Evolutionary conservation across 352 stramenopile genomes (phyloP).

Genomic region (Globisporangium abappressorium): DNA sequence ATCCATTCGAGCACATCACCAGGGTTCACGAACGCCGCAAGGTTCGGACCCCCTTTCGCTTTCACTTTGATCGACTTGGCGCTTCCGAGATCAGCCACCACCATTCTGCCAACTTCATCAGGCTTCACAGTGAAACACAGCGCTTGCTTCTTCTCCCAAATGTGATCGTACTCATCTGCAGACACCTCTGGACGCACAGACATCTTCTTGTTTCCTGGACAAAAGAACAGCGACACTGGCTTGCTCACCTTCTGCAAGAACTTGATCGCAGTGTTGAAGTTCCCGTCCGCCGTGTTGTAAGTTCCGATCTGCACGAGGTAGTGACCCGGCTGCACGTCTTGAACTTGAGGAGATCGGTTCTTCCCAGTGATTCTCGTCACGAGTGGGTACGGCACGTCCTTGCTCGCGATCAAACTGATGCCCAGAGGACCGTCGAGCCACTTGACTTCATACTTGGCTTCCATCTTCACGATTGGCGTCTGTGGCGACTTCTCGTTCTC

Average conservation of each 20-base stretch:
- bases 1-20: constrained; percentile 79
- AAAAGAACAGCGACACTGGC: constrained; percentile 82
- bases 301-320: constrained; percentile 85
- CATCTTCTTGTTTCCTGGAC: constrained; percentile 75
- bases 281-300: constrained; percentile 81
- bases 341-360: constrained; percentile 83
- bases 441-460: constrained; percentile 86
- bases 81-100: constrained; percentile 77
- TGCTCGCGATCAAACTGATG: constrained; percentile 86
- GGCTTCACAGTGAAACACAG: constrained; percentile 80
- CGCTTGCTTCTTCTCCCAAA: constrained; percentile 89
- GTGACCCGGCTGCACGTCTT: constrained; percentile 84
- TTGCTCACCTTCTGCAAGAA: constrained; percentile 87
- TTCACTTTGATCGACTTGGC: constrained; percentile 88
- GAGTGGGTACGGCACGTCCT: constrained; percentile 82
- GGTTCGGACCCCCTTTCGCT: constrained; percentile 55
- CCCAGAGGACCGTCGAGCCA: constrained; percentile 83
- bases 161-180: constrained; percentile 80
- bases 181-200: constrained; percentile 63
- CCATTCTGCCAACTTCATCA: constrained; percentile 58
- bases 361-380: constrained; percentile 88
- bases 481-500: constrained; percentile 73
- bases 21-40: constrained; percentile 49
- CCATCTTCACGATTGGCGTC: constrained; percentile 67
- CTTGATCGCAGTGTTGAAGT: constrained; percentile 89